phyloP scores from a whole-genome alignment of 805 yeast species.

The Ogataea zsoltii region DNA sequence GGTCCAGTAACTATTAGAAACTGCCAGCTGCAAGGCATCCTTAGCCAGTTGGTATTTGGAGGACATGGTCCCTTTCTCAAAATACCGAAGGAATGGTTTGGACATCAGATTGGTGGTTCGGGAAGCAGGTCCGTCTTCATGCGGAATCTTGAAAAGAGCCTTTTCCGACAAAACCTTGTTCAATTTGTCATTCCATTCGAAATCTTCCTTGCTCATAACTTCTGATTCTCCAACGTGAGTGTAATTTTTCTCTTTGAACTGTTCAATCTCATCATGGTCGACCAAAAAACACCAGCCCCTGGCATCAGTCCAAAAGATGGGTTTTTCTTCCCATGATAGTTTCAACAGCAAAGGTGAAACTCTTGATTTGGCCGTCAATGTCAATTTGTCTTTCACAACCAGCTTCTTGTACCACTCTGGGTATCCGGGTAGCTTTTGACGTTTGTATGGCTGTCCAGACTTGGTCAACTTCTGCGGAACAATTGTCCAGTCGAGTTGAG shows the following conservation, averaged over 20 bases:
- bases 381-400: slow-evolving; percentile 42
- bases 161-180: slow-evolving; percentile 20
- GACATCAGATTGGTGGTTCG: slow-evolving; percentile 78
- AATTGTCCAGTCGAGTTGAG: slow-evolving; percentile 85
- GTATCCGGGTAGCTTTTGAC: slow-evolving; percentile 81
- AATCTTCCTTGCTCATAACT: slow-evolving; percentile 15
- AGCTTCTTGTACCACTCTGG: slow-evolving; percentile 90
- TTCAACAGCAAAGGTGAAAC: slow-evolving; percentile 73
- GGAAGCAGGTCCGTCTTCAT: slow-evolving; percentile 75
- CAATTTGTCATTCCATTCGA: slow-evolving; percentile 7
- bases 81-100: slow-evolving; percentile 67
- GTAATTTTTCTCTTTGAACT: slow-evolving; percentile 43
- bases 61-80: slow-evolving; percentile 70
- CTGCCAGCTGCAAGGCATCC: slow-evolving; percentile 75
- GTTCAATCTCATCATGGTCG: slow-evolving; percentile 38
- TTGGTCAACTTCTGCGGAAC: slow-evolving; percentile 62
- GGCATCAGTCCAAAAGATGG: slow-evolving; percentile 75
- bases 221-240: slow-evolving; percentile 17
- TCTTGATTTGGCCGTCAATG: slow-evolving; percentile 70
- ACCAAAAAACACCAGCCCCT: slow-evolving; percentile 90
- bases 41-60: slow-evolving; percentile 73
- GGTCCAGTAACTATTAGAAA: slow-evolving; percentile 89
- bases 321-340: slow-evolving; percentile 82
- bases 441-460: slow-evolving; percentile 65
- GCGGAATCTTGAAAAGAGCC: slow-evolving; percentile 71